Percentiles rank a stretch among this genome's conserved stretches.
Evolutionary conservation across 1,284 basidiomycete genomes (phyloP).

Genomic region (Cerrena zonata): DNA sequence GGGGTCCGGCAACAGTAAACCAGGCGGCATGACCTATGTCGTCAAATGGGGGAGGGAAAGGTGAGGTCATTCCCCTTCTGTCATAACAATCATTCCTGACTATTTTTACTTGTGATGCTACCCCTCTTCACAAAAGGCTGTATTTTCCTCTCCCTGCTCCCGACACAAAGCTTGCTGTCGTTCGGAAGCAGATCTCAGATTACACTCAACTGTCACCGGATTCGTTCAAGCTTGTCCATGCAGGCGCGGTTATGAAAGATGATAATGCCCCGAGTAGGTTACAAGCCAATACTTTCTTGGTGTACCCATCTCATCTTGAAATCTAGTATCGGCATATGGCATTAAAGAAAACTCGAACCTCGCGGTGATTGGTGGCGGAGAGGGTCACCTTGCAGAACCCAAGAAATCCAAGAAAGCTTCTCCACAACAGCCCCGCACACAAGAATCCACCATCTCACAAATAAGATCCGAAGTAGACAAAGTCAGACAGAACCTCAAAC

Average conservation of each 20-base stretch:
- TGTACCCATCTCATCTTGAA: background rate
- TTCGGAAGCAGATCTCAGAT: conserved; percentile 54
- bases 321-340: conserved; percentile 58
- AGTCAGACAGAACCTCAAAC: conserved; percentile 48
- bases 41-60: conserved; percentile 64
- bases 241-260: conserved; percentile 76
- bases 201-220: conserved; percentile 56
- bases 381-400: conserved; percentile 21
- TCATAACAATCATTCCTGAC: conserved; percentile 10
- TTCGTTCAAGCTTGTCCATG: conserved; percentile 74
- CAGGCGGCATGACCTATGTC: conserved; percentile 40
- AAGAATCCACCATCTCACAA: conserved; percentile 46
- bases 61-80: too few relatives aligned
- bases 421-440: conserved; percentile 34
- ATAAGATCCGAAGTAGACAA: conserved; percentile 57
- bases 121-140: conserved; percentile 42
- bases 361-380: conserved; percentile 48
- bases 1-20: conserved; percentile 16
- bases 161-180: conserved; percentile 45
- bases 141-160: conserved; percentile 53
- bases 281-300: conserved; percentile 7
- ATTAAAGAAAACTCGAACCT: conserved; percentile 58
- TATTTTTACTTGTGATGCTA: too few relatives aligned
- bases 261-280: conserved; percentile 59
- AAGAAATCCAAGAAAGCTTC: conserved; percentile 21